phyloP scores from a whole-genome alignment of 2,329 filamentous ascomycete species.

The Microcyclosporella mali region DNA sequence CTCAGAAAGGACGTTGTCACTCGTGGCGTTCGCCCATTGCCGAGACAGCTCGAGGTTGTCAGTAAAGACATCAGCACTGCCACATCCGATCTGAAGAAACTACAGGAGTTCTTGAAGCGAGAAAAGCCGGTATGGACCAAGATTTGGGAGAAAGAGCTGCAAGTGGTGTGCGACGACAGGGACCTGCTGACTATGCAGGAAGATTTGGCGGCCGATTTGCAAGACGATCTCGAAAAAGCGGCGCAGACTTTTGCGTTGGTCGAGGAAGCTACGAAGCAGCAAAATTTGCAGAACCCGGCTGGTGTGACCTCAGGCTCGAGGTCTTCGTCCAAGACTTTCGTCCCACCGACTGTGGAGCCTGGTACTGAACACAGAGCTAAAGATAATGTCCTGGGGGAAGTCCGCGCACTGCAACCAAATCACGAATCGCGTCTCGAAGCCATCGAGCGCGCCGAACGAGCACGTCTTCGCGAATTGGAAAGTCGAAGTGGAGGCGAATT shows the following conservation, averaged over 20 bases:
- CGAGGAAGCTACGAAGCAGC: conserved; percentile 96
- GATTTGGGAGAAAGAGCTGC: conserved; percentile 97
- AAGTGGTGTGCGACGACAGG: conserved; percentile 90
- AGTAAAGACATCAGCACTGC: conserved; percentile 79
- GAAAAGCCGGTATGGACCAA: conserved; percentile 98
- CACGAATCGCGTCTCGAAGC: conserved; percentile 90
- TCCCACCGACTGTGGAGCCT: conserved; percentile 37
- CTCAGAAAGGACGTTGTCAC: conserved; percentile 93
- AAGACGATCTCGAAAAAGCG: conserved; percentile 93
- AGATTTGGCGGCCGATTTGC: conserved; percentile 83
- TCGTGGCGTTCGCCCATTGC: conserved; percentile 83
- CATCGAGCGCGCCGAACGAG: conserved; percentile 92
- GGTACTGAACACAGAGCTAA: conserved; percentile 70
- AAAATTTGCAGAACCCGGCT: conserved; percentile 63
- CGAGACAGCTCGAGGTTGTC: conserved; percentile 81
- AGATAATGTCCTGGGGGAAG: conserved; percentile 85
- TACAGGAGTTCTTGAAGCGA: conserved; percentile 83
- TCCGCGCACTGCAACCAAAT: conserved; percentile 87
- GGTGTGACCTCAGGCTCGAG: conserved; percentile 9
- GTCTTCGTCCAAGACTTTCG: conserved; percentile 30
- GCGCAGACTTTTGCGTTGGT: conserved; percentile 89
- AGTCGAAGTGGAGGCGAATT: conserved; percentile 68
- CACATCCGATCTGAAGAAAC: conserved; percentile 81
- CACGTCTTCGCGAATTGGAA: conserved; percentile 81
- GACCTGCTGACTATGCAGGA: conserved; percentile 95